Base-by-base conservation (phyloP, 768 basidiomycete species). In the Mycena kentingensis region DNA sequence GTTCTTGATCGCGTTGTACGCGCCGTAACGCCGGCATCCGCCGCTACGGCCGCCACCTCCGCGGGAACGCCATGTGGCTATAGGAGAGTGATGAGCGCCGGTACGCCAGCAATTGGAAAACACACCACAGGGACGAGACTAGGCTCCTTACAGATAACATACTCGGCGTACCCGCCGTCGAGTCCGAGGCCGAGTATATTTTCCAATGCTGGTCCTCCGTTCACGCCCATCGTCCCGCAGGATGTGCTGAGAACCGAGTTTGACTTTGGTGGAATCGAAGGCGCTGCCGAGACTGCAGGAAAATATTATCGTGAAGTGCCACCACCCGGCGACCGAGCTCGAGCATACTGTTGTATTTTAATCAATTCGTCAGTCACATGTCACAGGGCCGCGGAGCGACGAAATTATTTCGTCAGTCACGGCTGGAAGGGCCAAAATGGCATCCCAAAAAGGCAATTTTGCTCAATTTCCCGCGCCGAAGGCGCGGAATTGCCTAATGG, bases 131-230 rank as follows among this genome's bases (percentile, higher is more conserved):
- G 55, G 13, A 61, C 54, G 10, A 61, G 52, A 26, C 12, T 32
- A 36, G 55, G 54, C 1, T 29, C 47, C 4, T 41, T 15, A 4
- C 37, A 47, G 19, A 46, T 58, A 13, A 54, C 19, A 26, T 59
- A 61, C 28, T 62, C 60, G 1, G 60, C 57, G 13, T 36, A 61
- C 3, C 35, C 43, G 13, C 60, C 60, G 45, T 61, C 60, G 3
- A 22, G 26, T 1, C 60, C 60, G 2, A 61, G 2, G 1, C 57
- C 60, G 5, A 48, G 16, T 16, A 22, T 19, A 8, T 55, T 51
- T 2, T 36, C 13, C 4, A 44, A 5, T 16, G 46, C 51, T 3
- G 58, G 34, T 1, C 36, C 29, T 2, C 54, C 54, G 31, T 34
- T 34, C 13, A 54, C 3, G 16, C 57, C 51, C 19, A 1, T 5